Conservation (phyloP, 768 basidiomycete genomes). For the Lyophyllum atratum region DNA sequence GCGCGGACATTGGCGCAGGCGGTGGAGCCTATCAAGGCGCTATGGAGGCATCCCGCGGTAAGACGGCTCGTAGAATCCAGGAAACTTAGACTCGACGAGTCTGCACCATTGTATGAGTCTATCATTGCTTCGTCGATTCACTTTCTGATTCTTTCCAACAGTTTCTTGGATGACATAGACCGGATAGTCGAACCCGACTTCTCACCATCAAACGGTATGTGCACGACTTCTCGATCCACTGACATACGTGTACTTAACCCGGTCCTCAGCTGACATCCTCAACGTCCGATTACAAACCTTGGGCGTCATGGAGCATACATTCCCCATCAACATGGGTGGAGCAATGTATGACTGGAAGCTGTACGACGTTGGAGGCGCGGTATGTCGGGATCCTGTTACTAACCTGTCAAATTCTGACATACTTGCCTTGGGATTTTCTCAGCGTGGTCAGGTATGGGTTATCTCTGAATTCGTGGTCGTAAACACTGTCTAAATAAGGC, state of each 20-base stretch:
- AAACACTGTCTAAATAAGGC: neutral
- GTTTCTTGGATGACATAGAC: slow-evolving; percentile 67
- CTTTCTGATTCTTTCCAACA: slow-evolving; percentile 25
- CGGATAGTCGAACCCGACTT: slow-evolving; percentile 73
- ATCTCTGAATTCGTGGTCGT: neutral
- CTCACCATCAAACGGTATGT: slow-evolving; percentile 65
- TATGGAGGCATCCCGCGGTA: slow-evolving; percentile 75
- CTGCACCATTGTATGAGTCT: slow-evolving; percentile 66
- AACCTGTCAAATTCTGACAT: slow-evolving; percentile 4
- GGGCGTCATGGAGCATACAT: slow-evolving; percentile 76
- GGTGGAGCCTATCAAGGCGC: slow-evolving; percentile 53
- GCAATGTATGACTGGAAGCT: slow-evolving; percentile 73
- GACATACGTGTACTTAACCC: neutral
- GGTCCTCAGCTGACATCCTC: slow-evolving; percentile 65
- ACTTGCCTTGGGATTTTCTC: slow-evolving; percentile 2
- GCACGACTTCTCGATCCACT: slow-evolving; percentile 2
- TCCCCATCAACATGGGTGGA: slow-evolving; percentile 65
- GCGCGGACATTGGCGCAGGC: slow-evolving; percentile 53
- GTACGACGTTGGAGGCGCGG: slow-evolving; percentile 84
- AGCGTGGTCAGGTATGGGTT: slow-evolving; percentile 63
- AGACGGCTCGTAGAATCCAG: slow-evolving; percentile 54
- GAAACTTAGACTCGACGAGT: slow-evolving; percentile 72
- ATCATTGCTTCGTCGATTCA: neutral
- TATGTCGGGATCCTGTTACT: slow-evolving; percentile 37
- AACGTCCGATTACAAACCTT: slow-evolving; percentile 80